Percentiles rank a stretch among this genome's conserved stretches.
phyloP scores from a whole-genome alignment of 805 yeast genomes.

The Kluyveromyces wickerhamii region DNA sequence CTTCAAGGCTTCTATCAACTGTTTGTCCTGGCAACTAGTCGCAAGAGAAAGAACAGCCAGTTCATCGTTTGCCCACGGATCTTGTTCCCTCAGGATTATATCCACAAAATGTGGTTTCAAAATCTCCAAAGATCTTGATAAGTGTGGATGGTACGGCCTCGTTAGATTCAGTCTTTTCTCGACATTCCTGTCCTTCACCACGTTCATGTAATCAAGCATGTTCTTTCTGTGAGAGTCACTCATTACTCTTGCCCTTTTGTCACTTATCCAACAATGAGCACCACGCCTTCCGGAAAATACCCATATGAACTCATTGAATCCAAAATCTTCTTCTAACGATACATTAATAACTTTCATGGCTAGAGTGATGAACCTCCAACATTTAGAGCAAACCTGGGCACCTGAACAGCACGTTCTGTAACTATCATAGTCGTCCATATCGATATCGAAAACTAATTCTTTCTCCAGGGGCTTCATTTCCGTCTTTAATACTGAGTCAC shows the following conservation, averaged over 20 bases:
- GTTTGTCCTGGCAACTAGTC: slow-evolving; percentile 55
- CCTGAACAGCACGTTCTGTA: slow-evolving; percentile 87
- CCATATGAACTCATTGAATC: slow-evolving; percentile 82
- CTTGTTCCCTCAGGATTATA: slow-evolving; percentile 69
- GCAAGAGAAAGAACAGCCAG: slow-evolving; percentile 50
- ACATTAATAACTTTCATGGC: slow-evolving; percentile 69
- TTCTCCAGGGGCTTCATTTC: slow-evolving; percentile 76
- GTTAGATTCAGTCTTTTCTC: slow-evolving; percentile 44
- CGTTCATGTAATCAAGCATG: slow-evolving; percentile 76
- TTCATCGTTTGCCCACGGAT: slow-evolving; percentile 66
- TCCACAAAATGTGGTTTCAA: slow-evolving; percentile 56
- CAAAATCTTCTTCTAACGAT: slow-evolving; percentile 80
- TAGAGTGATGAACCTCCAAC: slow-evolving; percentile 88
- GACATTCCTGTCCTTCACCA: slow-evolving; percentile 46
- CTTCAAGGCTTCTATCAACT: slow-evolving; percentile 43
- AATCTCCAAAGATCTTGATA: slow-evolving; percentile 64
- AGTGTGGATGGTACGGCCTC: slow-evolving; percentile 86
- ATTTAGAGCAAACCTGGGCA: slow-evolving; percentile 74
- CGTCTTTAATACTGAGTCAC: slow-evolving; percentile 66
- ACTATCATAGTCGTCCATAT: slow-evolving; percentile 93
- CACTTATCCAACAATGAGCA: slow-evolving; percentile 98
- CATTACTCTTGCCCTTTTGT: slow-evolving; percentile 64
- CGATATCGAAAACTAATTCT: slow-evolving; percentile 93
- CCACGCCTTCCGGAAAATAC: slow-evolving; percentile 98
- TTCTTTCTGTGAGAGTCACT: slow-evolving; percentile 71